A percentile compares a stretch with the other conserved stretches of the same genome.
Evolutionary conservation across 148 eudicot genomes (phyloP).

Genomic region (Vaccinium vitisidaea): DNA sequence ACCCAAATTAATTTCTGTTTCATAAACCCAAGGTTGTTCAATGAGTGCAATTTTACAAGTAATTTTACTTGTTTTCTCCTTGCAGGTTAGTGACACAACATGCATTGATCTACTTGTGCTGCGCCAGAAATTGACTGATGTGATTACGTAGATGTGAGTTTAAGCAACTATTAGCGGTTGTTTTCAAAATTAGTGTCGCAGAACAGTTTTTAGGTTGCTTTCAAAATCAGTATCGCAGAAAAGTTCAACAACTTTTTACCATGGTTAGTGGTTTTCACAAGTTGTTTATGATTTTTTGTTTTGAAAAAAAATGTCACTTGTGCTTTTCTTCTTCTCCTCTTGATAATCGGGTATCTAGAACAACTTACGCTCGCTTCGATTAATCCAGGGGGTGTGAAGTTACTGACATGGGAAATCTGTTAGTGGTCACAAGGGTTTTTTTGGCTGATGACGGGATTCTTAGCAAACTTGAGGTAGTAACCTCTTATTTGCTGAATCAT

Average conservation of each 20-base stretch:
- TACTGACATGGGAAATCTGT: neutral
- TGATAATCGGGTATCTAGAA: neutral
- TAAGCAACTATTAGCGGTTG: neutral
- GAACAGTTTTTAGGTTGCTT: neutral
- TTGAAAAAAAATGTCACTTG: neutral
- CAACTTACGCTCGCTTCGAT: neutral
- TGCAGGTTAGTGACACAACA: constrained; percentile 8
- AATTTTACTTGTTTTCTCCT: neutral
- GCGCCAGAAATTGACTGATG: neutral
- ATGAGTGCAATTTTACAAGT: neutral
- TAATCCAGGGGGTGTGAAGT: neutral
- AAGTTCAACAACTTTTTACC: neutral
- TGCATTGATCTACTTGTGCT: neutral
- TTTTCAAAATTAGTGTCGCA: neutral
- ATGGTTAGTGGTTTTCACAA: neutral
- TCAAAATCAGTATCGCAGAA: neutral
- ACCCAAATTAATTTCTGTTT: neutral
- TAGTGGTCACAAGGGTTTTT: neutral
- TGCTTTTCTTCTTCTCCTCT: neutral
- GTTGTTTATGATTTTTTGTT: neutral
- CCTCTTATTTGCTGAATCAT: neutral
- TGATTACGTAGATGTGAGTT: neutral
- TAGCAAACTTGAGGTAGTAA: neutral
- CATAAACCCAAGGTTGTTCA: neutral
- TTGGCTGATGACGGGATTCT: neutral